Percentiles rank a stretch among this genome's conserved stretches.
These are phyloP conservation scores for Penicillium soppii DNA, from an alignment of 495 filamentous ascomycete genomes.

Conservation along the genomic window DNA sequence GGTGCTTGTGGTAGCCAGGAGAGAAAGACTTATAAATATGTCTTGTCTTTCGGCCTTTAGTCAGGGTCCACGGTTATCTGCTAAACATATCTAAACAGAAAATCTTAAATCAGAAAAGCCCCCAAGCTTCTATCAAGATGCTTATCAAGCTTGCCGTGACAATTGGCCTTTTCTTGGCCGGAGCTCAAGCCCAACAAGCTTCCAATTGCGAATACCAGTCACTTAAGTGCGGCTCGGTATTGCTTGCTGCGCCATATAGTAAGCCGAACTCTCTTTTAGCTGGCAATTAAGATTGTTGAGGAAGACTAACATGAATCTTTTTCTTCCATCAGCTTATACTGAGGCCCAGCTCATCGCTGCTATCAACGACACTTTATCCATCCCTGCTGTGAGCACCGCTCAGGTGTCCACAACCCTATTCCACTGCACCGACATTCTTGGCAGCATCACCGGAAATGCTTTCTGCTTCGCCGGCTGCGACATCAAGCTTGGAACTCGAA, in stretches of 20 bases:
- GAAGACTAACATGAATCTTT: neutral
- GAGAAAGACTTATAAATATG: neutral
- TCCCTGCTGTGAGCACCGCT: constrained; percentile 7
- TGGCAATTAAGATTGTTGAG: neutral
- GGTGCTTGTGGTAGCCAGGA: too few species aligned
- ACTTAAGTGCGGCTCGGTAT: constrained; percentile 17
- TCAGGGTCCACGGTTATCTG: neutral
- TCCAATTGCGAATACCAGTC: constrained; percentile 19
- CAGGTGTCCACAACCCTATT: constrained; percentile 19
- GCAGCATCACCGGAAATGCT: constrained; percentile 19
- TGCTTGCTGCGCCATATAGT: constrained; percentile 21
- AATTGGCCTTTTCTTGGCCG: constrained; percentile 10
- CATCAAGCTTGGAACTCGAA: constrained; percentile 14
- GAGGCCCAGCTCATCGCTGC: constrained; percentile 13
- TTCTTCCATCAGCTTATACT: constrained; percentile 9
- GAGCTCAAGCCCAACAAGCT: constrained; percentile 19
- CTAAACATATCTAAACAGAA: neutral
- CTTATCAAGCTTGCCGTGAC: constrained; percentile 7
- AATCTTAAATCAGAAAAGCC: neutral
- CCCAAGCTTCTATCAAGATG: constrained; percentile 11
- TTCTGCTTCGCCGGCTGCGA: constrained; percentile 25
- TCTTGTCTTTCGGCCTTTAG: neutral
- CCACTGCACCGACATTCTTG: constrained; percentile 23
- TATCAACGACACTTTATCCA: constrained; percentile 20
- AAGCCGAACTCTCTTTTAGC: neutral